Percentiles rank a stretch among this genome's conserved stretches.
Evolutionary conservation across 345 rosid genomes (phyloP).

Genomic region (Murraya koenigii): DNA sequence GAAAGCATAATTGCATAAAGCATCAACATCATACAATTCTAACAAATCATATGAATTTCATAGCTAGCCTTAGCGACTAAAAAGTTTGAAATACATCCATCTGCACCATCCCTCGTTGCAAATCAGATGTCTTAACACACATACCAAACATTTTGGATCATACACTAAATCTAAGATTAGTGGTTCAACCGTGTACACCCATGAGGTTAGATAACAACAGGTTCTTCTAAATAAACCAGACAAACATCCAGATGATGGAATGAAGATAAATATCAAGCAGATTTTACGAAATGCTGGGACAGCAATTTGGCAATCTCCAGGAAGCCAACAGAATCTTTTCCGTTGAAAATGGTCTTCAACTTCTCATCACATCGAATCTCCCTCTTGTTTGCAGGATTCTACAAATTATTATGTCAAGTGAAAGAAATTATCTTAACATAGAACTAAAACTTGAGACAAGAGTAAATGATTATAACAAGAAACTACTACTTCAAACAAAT

Average conservation of each 20-base stretch:
- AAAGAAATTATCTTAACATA: neutral
- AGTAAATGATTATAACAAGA: neutral
- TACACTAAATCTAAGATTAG: neutral
- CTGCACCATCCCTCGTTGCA: neutral
- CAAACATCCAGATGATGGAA: too few species aligned
- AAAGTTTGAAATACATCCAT: neutral
- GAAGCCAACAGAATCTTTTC: conserved; percentile 32
- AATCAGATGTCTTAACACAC: neutral
- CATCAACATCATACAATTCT: neutral
- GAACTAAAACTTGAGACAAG: neutral
- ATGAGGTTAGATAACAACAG: neutral
- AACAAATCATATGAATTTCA: neutral
- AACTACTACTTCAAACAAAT: neutral
- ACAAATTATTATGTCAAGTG: neutral
- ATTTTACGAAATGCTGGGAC: conserved; percentile 28
- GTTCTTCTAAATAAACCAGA: neutral
- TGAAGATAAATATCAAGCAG: conserved; percentile 4
- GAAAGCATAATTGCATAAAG: neutral
- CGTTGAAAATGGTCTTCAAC: conserved; percentile 29
- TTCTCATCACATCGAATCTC: conserved; percentile 31
- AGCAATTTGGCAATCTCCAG: conserved; percentile 32
- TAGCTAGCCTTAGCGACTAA: neutral
- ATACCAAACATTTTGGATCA: neutral
- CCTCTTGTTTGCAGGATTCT: conserved; percentile 41
- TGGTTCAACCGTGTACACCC: neutral